These are phyloP conservation scores for Teratosphaeria destructans DNA, from an alignment of 2,329 filamentous ascomycete genomes.

Conservation along the genomic window DNA sequence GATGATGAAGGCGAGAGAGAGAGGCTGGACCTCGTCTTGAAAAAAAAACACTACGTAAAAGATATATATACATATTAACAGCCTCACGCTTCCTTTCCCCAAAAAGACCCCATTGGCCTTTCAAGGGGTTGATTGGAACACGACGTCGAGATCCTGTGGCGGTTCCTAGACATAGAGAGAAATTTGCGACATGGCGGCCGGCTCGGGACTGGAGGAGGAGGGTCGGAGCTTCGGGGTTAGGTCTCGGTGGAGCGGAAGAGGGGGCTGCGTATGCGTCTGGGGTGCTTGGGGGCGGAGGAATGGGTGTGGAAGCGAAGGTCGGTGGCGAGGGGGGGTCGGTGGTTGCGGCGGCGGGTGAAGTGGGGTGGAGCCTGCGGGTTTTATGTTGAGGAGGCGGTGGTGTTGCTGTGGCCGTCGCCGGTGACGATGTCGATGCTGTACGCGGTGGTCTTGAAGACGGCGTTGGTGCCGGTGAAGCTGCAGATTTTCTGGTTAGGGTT, in stretches of 20 bases:
- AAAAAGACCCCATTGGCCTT: too few species aligned
- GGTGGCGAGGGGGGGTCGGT: background rate
- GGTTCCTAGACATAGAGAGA: background rate
- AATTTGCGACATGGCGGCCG: background rate
- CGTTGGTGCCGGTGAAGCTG: background rate
- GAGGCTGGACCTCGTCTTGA: too few species aligned
- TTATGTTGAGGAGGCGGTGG: background rate
- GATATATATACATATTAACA: too few species aligned
- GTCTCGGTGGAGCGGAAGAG: too few species aligned
- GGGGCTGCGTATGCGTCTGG: too few species aligned
- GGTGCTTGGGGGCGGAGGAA: background rate
- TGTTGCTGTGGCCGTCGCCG: background rate
- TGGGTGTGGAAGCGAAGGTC: background rate
- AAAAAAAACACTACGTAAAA: too few species aligned
- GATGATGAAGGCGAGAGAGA: too few species aligned
- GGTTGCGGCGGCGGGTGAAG: background rate
- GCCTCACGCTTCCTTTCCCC: too few species aligned
- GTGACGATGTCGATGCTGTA: background rate
- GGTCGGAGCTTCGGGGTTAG: constrained; percentile 3
- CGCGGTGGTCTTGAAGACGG: background rate
- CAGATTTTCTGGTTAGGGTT: too few species aligned
- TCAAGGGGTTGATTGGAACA: too few species aligned
- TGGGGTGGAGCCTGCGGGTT: background rate
- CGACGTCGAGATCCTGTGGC: too few species aligned
- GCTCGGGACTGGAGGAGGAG: background rate